Evolutionary conservation across 257 asterid species (phyloP).

Genomic region (Striga asiatica): DNA sequence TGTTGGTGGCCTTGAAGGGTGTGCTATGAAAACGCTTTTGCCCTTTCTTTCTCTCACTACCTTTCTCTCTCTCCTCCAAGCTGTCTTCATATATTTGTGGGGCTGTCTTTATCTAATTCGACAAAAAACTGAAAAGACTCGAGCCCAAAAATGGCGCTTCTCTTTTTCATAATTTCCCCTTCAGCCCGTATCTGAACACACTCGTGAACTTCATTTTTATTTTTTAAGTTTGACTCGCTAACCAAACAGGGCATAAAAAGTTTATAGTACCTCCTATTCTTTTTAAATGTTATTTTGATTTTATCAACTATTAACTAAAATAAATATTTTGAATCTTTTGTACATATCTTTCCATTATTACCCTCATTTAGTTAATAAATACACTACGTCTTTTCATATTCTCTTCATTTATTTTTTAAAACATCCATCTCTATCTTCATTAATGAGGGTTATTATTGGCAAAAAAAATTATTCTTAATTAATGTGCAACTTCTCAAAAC

Average conservation of each 20-base stretch:
- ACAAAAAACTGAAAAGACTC: background rate
- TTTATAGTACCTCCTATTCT: no score
- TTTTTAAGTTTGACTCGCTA: background rate
- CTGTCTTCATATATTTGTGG: background rate
- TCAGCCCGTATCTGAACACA: background rate
- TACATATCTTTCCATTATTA: no score
- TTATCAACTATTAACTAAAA: no score
- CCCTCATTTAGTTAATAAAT: no score
- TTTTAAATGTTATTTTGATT: no score
- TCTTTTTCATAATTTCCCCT: background rate
- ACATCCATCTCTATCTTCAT: no score
- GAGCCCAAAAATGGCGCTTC: background rate
- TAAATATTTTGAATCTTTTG: no score
- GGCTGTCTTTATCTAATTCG: constrained; percentile 11
- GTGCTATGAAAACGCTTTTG: background rate
- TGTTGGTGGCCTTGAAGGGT: background rate
- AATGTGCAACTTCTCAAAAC: no score
- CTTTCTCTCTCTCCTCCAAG: background rate
- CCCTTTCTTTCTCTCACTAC: background rate
- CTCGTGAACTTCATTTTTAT: background rate
- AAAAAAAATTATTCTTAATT: no score
- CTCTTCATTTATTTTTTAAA: no score
- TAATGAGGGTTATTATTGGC: no score
- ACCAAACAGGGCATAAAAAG: background rate
- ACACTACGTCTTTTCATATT: no score